Conservation (phyloP, 2,329 filamentous ascomycete species). For the Ceratocystis diversiconidia region DNA sequence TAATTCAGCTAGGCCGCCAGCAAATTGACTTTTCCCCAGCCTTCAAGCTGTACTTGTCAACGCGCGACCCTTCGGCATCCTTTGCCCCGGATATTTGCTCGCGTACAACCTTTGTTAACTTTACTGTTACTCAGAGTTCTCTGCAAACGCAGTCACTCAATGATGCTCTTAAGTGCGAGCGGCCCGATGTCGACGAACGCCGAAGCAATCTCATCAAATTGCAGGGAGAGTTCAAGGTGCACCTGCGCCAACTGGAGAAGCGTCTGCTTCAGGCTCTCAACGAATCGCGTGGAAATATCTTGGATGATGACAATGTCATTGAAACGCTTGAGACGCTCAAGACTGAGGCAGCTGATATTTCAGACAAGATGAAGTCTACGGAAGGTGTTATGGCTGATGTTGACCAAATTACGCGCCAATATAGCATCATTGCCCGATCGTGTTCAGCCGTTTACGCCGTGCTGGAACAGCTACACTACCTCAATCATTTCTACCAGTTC, state of each 20-base stretch:
- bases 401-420: slow-evolving; percentile 86
- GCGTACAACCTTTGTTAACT: slow-evolving; percentile 97
- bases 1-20: slow-evolving; percentile 96
- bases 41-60: slow-evolving; percentile 91
- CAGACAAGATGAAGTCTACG: slow-evolving; percentile 87
- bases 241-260: slow-evolving; percentile 89
- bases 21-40: slow-evolving; percentile 97
- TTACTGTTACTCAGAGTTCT: slow-evolving; percentile 97
- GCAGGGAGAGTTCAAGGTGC: slow-evolving; percentile 98
- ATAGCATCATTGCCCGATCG: slow-evolving; percentile 81
- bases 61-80: slow-evolving; percentile 84
- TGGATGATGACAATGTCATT: slow-evolving; percentile 96
- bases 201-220: slow-evolving; percentile 96
- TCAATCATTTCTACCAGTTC: slow-evolving; percentile 99
- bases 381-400: slow-evolving; percentile 98
- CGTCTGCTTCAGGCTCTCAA: slow-evolving; percentile 87
- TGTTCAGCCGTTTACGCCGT: slow-evolving; percentile 97
- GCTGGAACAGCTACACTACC: slow-evolving; percentile 88
- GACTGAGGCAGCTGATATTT: slow-evolving; percentile 93
- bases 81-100: slow-evolving; percentile 97
- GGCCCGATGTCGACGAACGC: slow-evolving; percentile 91
- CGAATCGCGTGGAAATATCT: slow-evolving; percentile 91
- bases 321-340: slow-evolving; percentile 95
- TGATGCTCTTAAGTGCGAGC: slow-evolving; percentile 91
- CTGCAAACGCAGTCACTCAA: slow-evolving; percentile 95